These are phyloP conservation scores for Penicillium goetzii DNA, from an alignment of 495 filamentous ascomycete genomes.

Conservation along the genomic window DNA sequence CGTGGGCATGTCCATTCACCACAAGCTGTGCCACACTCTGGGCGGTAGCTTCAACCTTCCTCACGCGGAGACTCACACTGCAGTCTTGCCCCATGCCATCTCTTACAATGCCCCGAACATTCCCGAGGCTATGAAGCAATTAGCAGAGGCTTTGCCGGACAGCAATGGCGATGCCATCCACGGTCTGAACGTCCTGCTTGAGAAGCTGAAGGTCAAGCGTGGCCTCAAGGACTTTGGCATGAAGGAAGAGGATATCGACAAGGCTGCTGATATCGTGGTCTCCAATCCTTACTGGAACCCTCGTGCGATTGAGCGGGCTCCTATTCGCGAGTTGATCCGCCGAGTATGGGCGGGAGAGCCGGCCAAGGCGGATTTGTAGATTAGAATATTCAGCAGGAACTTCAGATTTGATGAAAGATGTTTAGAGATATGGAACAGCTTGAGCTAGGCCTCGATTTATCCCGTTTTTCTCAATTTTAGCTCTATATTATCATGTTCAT, in stretches of 20 bases:
- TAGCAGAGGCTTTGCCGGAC: conserved; percentile 61
- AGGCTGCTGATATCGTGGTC: conserved; percentile 66
- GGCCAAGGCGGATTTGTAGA: conserved; percentile 60
- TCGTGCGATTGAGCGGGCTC: conserved; percentile 56
- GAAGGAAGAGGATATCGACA: conserved; percentile 69
- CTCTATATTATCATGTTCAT: not conserved
- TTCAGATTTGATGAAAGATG: not conserved
- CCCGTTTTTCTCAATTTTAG: not conserved
- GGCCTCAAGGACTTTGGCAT: conserved; percentile 63
- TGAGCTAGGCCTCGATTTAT: not conserved
- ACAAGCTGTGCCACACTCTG: conserved; percentile 71
- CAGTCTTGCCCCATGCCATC: conserved; percentile 67
- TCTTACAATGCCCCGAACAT: conserved; percentile 69
- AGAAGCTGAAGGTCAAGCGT: conserved; percentile 60
- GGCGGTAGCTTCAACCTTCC: conserved; percentile 72
- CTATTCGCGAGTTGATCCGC: conserved; percentile 65
- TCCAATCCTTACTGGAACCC: conserved; percentile 70
- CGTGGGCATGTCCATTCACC: conserved; percentile 72
- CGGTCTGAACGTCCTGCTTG: conserved; percentile 63
- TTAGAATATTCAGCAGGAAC: not conserved
- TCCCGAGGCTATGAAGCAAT: conserved; percentile 59
- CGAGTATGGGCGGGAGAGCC: conserved; percentile 71
- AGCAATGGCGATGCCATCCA: conserved; percentile 62
- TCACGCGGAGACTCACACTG: conserved; percentile 71
- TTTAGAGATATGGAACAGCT: not conserved